phyloP scores from a whole-genome alignment of 1,284 basidiomycete species.

The Athelia psychrophila region DNA sequence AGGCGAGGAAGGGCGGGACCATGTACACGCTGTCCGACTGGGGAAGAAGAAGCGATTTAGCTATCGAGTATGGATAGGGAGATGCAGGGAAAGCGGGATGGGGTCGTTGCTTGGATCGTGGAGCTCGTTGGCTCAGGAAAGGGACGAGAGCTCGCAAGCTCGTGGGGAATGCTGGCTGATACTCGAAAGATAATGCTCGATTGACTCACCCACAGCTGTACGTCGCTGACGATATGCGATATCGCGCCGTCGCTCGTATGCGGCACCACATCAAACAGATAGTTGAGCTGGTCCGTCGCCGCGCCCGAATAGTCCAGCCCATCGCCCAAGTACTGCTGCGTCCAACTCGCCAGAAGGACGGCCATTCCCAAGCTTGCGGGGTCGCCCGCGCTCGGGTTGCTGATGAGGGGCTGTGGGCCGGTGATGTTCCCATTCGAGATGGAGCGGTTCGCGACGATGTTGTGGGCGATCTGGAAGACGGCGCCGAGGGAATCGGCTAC shows the following conservation, averaged over 20 bases:
- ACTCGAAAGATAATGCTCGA: too few relatives aligned
- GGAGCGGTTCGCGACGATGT: conserved; percentile 47
- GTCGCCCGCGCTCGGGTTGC: conserved; percentile 69
- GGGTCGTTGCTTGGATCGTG: too few relatives aligned
- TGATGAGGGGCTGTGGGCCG: conserved; percentile 49
- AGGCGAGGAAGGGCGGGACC: conserved; percentile 92
- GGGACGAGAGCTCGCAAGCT: too few relatives aligned
- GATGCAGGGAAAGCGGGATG: neutral
- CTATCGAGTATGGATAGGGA: neutral
- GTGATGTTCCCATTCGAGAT: conserved; percentile 35
- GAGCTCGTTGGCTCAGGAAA: too few relatives aligned
- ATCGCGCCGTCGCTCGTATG: conserved; percentile 74
- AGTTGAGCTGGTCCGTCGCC: conserved; percentile 71
- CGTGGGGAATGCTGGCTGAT: too few relatives aligned
- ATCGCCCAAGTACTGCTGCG: conserved; percentile 33
- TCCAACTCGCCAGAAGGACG: conserved; percentile 78
- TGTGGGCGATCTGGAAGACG: conserved; percentile 56
- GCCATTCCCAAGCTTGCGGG: conserved; percentile 80
- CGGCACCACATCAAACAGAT: conserved; percentile 64
- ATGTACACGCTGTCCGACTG: conserved; percentile 83
- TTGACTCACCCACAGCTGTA: conserved; percentile 71
- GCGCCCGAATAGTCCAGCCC: conserved; percentile 62
- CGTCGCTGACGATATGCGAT: conserved; percentile 66
- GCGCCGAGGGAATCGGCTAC: conserved; percentile 41
- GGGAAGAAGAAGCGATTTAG: conserved; percentile 1